A percentile compares a stretch with the other conserved stretches of the same genome.
Conservation (phyloP, 768 basidiomycete species). For the Piloderma croceum region DNA sequence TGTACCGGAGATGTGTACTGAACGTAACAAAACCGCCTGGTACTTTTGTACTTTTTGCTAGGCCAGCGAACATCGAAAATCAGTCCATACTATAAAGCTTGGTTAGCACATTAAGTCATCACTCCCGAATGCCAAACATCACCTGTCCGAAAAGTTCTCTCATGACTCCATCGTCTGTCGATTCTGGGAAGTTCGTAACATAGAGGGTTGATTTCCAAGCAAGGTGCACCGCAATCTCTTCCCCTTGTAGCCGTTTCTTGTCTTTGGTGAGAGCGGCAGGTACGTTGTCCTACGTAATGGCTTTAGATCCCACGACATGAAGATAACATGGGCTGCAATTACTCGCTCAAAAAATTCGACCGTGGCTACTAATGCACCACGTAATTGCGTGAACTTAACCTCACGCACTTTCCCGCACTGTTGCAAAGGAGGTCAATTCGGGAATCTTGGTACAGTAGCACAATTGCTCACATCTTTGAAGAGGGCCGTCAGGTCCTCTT, state of each 20-base stretch:
- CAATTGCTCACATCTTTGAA: conserved; percentile 78
- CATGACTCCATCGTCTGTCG: conserved; percentile 70
- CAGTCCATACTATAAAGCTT: conserved; percentile 63
- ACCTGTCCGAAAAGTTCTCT: conserved; percentile 78
- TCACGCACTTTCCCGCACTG: conserved; percentile 89
- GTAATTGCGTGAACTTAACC: conserved; percentile 65
- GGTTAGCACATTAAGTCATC: neutral
- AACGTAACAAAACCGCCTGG: conserved; percentile 89
- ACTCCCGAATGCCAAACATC: conserved; percentile 11
- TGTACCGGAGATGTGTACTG: conserved; percentile 80
- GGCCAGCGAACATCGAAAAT: conserved; percentile 98
- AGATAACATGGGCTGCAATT: conserved; percentile 11
- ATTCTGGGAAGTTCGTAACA: conserved; percentile 92
- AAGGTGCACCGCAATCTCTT: conserved; percentile 80
- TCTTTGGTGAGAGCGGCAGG: conserved; percentile 90
- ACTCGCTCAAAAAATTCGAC: conserved; percentile 78
- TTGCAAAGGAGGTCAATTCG: conserved; percentile 10
- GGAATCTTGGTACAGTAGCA: neutral
- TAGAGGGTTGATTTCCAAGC: conserved; percentile 95
- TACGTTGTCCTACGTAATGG: conserved; percentile 67
- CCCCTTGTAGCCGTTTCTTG: conserved; percentile 75
- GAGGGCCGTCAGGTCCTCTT: conserved; percentile 61
- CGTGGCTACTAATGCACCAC: conserved; percentile 63
- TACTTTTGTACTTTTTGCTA: conserved; percentile 91
- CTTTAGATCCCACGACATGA: neutral